Evolutionary conservation across 768 basidiomycete genomes (phyloP), one percentile per base, ranked within the genome.

Genomic region (Tubosaeta sp.): DNA sequence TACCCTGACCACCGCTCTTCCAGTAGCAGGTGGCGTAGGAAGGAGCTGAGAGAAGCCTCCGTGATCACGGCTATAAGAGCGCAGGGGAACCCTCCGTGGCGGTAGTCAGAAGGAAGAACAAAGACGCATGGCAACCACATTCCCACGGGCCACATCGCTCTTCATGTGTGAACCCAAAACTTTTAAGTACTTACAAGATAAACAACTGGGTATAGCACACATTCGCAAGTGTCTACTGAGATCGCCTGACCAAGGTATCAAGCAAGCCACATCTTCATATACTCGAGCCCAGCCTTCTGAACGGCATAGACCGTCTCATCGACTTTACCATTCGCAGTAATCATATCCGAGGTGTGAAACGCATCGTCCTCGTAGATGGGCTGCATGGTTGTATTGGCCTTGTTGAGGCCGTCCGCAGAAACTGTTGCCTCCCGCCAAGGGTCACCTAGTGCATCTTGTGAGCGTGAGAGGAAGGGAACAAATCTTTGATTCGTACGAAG

Each of bases 341-440:
- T 39, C 42, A 90, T 61, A 58, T 88, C 86, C 16, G 85, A 82
- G 60, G 77, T 77, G 57, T 87, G 86, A 75, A 84, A 88, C 0
- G 82, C 86, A 54, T 84, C 76, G 22, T 80, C 69, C 12, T 79
- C 62, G 14, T 71, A 76, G 47, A 87, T 82, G 0, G 82, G 81
- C 57, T 84, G 83, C 1, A 62, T 63, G 1, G 73, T 48, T 3
- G 80, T 84, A 61, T 76, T 84, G 19, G 61, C 35, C 46, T 77
- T 69, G 50, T 65, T 53, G 18, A 75, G 69, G 12, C 71, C 72
- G 21, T 78, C 74, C 0, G 85, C 79, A 4, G 86, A 87, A 6
- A 87, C 72, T 0, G 86, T 87, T 6, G 81, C 78, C 48, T 83
- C 81, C 44, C 79, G 75, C 86, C 86, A 88, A 16, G 87, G 86